A percentile compares a stretch with the other conserved stretches of the same genome.
phyloP scores from a whole-genome alignment of 2,329 filamentous ascomycete species.

The Paecilomyces sp. region DNA sequence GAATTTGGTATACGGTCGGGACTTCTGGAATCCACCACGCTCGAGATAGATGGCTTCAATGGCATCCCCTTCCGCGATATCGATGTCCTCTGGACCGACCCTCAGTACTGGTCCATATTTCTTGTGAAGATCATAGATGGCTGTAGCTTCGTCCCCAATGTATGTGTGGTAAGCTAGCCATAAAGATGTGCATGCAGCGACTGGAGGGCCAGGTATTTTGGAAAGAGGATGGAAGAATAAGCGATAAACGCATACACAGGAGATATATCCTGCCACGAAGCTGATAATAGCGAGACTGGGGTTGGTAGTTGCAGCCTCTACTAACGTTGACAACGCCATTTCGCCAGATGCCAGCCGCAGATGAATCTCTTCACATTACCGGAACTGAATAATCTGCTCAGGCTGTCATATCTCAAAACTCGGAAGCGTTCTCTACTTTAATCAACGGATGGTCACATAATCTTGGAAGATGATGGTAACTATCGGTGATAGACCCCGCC shows the following conservation, averaged over 20 bases:
- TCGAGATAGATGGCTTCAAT: conserved; percentile 45
- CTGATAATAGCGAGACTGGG: not conserved
- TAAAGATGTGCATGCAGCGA: conserved; percentile 24
- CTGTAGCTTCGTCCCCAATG: conserved; percentile 25
- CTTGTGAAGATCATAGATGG: conserved; percentile 20
- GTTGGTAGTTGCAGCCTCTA: not conserved
- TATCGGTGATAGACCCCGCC: not conserved
- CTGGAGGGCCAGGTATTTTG: conserved; percentile 31
- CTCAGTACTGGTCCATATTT: conserved; percentile 29
- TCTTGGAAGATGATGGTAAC: not conserved
- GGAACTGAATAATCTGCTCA: not conserved
- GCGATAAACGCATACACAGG: conserved; percentile 19
- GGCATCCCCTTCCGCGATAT: conserved; percentile 39
- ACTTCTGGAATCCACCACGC: conserved; percentile 48
- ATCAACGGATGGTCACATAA: not conserved
- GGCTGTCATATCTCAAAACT: not conserved
- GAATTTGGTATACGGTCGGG: conserved; percentile 48
- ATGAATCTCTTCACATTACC: not conserved
- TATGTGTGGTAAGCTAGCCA: conserved; percentile 26
- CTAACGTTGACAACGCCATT: not conserved
- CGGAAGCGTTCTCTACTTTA: not conserved
- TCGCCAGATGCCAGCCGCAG: not conserved
- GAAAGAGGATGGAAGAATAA: conserved; percentile 33
- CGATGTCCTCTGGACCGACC: conserved; percentile 31
- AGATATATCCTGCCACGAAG: not conserved